These are phyloP conservation scores for Escovopsis sp. DNA, from an alignment of 2,329 filamentous ascomycete species.

Conservation along the genomic window DNA sequence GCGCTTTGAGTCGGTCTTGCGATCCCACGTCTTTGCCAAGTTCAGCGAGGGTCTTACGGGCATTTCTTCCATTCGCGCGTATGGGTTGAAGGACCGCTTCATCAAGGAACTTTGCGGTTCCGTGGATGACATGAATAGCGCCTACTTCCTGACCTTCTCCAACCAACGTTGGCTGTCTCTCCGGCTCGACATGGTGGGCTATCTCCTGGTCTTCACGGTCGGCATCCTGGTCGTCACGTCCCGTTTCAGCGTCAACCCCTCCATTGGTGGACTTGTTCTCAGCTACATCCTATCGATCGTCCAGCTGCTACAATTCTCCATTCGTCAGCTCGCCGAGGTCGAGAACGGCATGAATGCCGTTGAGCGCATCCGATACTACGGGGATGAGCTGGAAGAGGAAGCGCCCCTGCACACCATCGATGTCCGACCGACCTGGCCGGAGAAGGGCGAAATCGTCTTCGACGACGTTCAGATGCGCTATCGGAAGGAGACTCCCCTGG, in stretches of 20 bases:
- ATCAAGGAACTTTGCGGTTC: conserved; percentile 50
- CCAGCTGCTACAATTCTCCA: conserved; percentile 90
- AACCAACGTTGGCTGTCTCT: conserved; percentile 90
- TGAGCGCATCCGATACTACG: conserved; percentile 83
- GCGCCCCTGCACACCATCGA: conserved; percentile 66
- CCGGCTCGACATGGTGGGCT: conserved; percentile 73
- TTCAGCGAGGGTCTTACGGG: conserved; percentile 82
- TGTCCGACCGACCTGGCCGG: conserved; percentile 66
- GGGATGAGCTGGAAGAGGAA: conserved; percentile 74
- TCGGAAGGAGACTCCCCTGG: conserved; percentile 54
- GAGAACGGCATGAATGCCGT: conserved; percentile 98
- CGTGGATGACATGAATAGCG: conserved; percentile 84
- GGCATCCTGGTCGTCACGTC: conserved; percentile 87
- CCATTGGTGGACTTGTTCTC: conserved; percentile 74
- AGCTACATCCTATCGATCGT: conserved; percentile 90
- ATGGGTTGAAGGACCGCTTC: conserved; percentile 68
- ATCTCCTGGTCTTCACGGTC: conserved; percentile 69
- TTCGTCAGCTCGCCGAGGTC: conserved; percentile 85
- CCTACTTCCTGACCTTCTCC: conserved; percentile 88
- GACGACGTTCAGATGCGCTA: conserved; percentile 68
- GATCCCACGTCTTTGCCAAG: conserved; percentile 77
- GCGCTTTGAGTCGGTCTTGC: conserved; percentile 78
- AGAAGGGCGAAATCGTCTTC: conserved; percentile 69
- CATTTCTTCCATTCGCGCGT: conserved; percentile 75
- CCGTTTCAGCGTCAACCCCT: conserved; percentile 71